These are phyloP conservation scores for Phaffomyces antillensis DNA, from an alignment of 805 yeast genomes.

Conservation along the genomic window DNA sequence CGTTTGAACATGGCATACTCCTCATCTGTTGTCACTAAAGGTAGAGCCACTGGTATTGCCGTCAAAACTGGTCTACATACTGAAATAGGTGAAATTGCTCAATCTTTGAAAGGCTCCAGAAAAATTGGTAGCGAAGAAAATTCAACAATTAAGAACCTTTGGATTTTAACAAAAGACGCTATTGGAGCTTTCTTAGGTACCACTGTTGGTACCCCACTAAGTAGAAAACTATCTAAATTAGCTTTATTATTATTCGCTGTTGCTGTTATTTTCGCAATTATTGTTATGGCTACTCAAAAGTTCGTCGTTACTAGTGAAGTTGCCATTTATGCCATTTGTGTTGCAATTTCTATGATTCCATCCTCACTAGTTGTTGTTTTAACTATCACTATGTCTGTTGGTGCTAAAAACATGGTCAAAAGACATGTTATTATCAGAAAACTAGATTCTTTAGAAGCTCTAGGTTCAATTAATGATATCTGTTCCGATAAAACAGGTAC, in stretches of 20 bases:
- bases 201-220: slow-evolving; percentile 76
- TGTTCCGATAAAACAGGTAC: slow-evolving; percentile 85
- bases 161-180: slow-evolving; percentile 41
- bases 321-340: slow-evolving; percentile 85
- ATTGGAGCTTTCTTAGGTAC: slow-evolving; percentile 69
- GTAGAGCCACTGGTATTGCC: slow-evolving; percentile 66
- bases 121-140: slow-evolving; percentile 38
- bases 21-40: slow-evolving; percentile 65
- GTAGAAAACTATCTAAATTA: slow-evolving; percentile 64
- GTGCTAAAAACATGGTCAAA: slow-evolving; percentile 64
- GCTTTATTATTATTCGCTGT: slow-evolving; percentile 65
- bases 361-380: slow-evolving; percentile 73
- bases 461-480: slow-evolving; percentile 73
- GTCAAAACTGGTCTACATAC: slow-evolving; percentile 63
- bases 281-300: slow-evolving; percentile 80
- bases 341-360: slow-evolving; percentile 72
- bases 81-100: slow-evolving; percentile 71
- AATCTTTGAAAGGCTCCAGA: slow-evolving; percentile 40
- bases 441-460: slow-evolving; percentile 69
- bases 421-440: slow-evolving; percentile 70
- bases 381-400: slow-evolving; percentile 82
- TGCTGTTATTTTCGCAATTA: slow-evolving; percentile 81
- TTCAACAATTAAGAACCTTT: slow-evolving; percentile 31
- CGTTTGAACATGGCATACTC: slow-evolving; percentile 64
- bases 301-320: slow-evolving; percentile 71